Conservation (phyloP, 1,284 basidiomycete genomes). For the Cryptococcus sp. region DNA sequence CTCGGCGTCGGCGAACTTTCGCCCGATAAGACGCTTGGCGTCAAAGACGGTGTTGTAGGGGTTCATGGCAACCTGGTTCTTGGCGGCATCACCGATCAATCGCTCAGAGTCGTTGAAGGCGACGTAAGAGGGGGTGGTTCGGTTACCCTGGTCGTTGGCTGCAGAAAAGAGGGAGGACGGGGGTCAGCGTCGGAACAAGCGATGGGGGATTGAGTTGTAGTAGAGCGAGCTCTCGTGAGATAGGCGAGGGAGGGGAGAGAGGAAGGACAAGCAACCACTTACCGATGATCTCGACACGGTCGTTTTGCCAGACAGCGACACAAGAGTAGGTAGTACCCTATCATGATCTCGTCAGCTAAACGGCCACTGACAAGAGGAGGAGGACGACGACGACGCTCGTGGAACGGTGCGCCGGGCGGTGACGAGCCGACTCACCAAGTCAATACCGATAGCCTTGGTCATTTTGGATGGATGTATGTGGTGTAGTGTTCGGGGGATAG, state of each 20-base stretch:
- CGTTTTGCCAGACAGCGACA: slow-evolving; percentile 98
- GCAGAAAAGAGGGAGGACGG: no score
- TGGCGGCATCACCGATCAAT: slow-evolving; percentile 97
- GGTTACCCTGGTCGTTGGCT: slow-evolving; percentile 83
- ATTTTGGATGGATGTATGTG: slow-evolving; percentile 25
- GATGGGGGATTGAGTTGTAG: background rate
- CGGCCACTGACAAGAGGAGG: background rate
- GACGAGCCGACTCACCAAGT: slow-evolving; percentile 27
- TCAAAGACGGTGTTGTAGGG: slow-evolving; percentile 94
- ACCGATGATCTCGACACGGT: slow-evolving; percentile 92
- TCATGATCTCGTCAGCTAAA: background rate
- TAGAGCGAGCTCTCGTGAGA: background rate
- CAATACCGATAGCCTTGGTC: slow-evolving; percentile 82
- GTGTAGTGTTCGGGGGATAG: no score
- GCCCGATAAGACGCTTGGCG: slow-evolving; percentile 95
- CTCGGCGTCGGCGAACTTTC: slow-evolving; percentile 74
- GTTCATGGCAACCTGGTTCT: slow-evolving; percentile 97
- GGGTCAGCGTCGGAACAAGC: background rate
- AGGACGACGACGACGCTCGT: background rate
- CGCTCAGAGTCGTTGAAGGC: slow-evolving; percentile 97
- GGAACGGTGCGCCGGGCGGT: background rate
- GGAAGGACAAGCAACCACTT: slow-evolving; percentile 13
- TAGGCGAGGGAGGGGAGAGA: no score
- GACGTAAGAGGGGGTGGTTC: slow-evolving; percentile 98
- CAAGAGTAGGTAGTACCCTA: slow-evolving; percentile 57